A percentile compares a stretch with the other conserved stretches of the same genome.
Conservation (phyloP, 352 stramenopile genomes). For the Albugo laibachii region DNA sequence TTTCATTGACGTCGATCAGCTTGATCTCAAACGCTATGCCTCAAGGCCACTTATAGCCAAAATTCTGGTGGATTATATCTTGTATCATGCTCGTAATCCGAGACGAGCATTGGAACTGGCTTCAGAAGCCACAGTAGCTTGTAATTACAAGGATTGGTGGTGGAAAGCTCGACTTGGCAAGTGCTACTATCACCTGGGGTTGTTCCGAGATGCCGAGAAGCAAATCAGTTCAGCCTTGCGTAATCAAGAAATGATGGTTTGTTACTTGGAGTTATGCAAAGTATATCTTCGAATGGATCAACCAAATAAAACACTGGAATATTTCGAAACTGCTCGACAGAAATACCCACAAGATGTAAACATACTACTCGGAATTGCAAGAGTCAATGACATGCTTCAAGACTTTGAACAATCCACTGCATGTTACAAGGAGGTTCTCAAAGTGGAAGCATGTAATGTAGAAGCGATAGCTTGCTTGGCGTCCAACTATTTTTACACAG, state of each 20-base stretch:
- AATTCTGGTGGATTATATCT: constrained; percentile 77
- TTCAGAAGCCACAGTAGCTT: constrained; percentile 71
- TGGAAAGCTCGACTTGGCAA: constrained; percentile 88
- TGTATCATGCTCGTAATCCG: constrained; percentile 87
- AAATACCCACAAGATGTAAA: constrained; percentile 63
- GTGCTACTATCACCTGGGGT: constrained; percentile 87
- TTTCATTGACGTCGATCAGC: constrained; percentile 82
- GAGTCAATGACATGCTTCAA: constrained; percentile 87
- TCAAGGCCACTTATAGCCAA: constrained; percentile 70
- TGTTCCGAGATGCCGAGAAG: constrained; percentile 86
- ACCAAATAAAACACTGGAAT: constrained; percentile 81
- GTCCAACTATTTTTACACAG: constrained; percentile 87
- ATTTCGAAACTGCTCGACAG: constrained; percentile 44
- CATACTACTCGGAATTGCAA: constrained; percentile 68
- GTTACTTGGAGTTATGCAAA: constrained; percentile 83
- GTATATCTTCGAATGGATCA: constrained; percentile 89
- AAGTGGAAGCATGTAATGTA: constrained; percentile 76
- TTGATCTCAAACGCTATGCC: constrained; percentile 84
- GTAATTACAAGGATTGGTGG: constrained; percentile 88
- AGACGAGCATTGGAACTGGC: constrained; percentile 83
- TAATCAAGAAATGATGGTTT: constrained; percentile 79
- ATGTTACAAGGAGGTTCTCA: constrained; percentile 78
- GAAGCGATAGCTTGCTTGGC: constrained; percentile 84
- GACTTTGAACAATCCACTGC: constrained; percentile 53
- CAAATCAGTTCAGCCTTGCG: constrained; percentile 81